These are phyloP conservation scores for Annulohypoxylon truncatum DNA, from an alignment of 2,329 filamentous ascomycete species.

Conservation along the genomic window DNA sequence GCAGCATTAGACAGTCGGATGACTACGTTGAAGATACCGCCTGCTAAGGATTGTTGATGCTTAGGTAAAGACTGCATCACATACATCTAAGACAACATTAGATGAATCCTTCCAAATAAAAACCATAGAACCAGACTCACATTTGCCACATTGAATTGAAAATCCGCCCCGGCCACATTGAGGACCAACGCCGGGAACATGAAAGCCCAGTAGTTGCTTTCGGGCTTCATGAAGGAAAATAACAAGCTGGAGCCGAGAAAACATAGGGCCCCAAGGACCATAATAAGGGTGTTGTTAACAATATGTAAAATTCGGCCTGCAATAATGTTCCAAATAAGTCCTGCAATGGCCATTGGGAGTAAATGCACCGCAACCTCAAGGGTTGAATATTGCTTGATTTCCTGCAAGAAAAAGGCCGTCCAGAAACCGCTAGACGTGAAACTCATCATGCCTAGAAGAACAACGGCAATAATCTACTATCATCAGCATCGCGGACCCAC, in stretches of 20 bases:
- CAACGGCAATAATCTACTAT: constrained; percentile 63
- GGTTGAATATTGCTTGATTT: constrained; percentile 63
- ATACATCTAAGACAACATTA: constrained; percentile 65
- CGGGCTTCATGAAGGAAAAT: constrained; percentile 65
- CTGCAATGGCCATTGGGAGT: constrained; percentile 73
- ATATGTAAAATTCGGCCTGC: constrained; percentile 71
- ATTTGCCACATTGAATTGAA: constrained; percentile 78
- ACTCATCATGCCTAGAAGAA: constrained; percentile 71
- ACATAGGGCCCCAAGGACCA: constrained; percentile 57
- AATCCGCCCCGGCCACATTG: constrained; percentile 73
- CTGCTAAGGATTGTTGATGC: constrained; percentile 73
- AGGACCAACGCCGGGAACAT: constrained; percentile 71
- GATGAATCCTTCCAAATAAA: constrained; percentile 13
- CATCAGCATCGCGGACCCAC: constrained; percentile 10
- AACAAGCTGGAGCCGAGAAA: constrained; percentile 60
- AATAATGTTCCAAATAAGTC: constrained; percentile 71
- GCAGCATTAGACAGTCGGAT: constrained; percentile 69
- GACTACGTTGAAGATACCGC: constrained; percentile 75
- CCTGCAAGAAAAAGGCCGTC: constrained; percentile 73
- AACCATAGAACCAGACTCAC: constrained; percentile 53
- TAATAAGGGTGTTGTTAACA: constrained; percentile 72
- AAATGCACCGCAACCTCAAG: constrained; percentile 71
- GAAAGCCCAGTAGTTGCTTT: constrained; percentile 72
- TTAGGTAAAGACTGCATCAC: constrained; percentile 73
- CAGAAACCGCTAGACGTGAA: constrained; percentile 72